Percentiles rank a stretch among this genome's conserved stretches.
These are phyloP conservation scores for Scenedesmus sp. DNA, from an alignment of 163 green algal species.

Conservation along the genomic window DNA sequence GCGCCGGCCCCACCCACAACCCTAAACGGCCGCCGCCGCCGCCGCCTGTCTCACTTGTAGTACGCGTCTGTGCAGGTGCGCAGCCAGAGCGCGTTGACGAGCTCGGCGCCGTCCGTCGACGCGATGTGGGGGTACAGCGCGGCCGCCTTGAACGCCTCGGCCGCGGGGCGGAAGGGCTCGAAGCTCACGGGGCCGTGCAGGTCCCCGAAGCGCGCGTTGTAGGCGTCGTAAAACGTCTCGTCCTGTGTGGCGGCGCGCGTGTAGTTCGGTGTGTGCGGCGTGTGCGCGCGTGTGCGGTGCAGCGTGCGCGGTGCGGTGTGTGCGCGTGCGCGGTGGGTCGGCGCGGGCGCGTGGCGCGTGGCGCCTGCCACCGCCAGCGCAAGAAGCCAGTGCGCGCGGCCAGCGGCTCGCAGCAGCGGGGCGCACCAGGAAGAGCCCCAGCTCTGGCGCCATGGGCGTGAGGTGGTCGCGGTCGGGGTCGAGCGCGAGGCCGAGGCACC, in stretches of 20 bases:
- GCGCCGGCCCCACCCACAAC: no score
- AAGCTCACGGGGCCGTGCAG: conserved; percentile 42
- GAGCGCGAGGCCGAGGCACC: conserved; percentile 68
- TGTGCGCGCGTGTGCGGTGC: neutral
- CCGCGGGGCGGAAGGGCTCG: conserved; percentile 37
- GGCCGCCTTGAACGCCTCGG: conserved; percentile 22
- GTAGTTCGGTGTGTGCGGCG: neutral
- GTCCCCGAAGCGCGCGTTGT: conserved; percentile 31
- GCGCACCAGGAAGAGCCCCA: conserved; percentile 90
- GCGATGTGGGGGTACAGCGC: conserved; percentile 30
- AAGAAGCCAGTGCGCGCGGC: neutral
- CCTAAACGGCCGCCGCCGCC: no score
- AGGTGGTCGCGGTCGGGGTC: conserved; percentile 60
- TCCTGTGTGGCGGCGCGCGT: no score
- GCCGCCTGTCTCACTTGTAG: conserved; percentile 30
- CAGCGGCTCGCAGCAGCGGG: neutral
- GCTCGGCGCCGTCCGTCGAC: conserved; percentile 6
- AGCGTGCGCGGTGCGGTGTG: no score
- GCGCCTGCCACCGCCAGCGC: no score
- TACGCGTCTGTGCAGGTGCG: neutral
- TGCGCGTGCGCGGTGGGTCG: neutral
- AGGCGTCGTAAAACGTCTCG: conserved; percentile 45
- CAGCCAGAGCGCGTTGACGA: conserved; percentile 45
- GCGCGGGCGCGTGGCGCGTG: neutral
- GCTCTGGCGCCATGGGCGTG: conserved; percentile 87